Percentiles rank a stretch among this genome's conserved stretches.
Conservation (phyloP, 2,329 filamentous ascomycete genomes). For the Lasiodiplodia sp. region DNA sequence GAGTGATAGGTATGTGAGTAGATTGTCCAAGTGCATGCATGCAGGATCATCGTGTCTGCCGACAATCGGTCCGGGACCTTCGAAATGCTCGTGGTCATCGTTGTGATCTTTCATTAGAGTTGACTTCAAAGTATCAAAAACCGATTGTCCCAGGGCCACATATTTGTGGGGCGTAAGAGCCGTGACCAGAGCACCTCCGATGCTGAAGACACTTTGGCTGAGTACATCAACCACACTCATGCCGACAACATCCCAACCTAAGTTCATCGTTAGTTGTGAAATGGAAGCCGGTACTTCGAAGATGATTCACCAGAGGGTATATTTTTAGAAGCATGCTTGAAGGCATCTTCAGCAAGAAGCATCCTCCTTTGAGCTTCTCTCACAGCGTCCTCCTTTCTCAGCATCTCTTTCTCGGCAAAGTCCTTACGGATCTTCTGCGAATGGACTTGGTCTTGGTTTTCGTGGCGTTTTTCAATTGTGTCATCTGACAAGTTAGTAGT, state of each 20-base stretch:
- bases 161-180: conserved; percentile 15
- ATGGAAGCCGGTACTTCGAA: no score
- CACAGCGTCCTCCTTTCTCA: not conserved
- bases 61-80: not conserved
- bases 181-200: conserved; percentile 15
- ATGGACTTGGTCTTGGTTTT: not conserved
- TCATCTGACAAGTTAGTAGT: not conserved
- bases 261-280: not conserved
- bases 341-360: conserved; percentile 16
- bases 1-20: not conserved
- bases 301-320: not conserved
- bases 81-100: not conserved
- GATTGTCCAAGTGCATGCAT: conserved; percentile 1
- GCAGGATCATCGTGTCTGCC: conserved; percentile 4
- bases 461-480: conserved; percentile 7
- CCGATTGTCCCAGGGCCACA: conserved; percentile 2
- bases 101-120: not conserved
- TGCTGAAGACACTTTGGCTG: conserved; percentile 12
- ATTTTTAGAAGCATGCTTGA: conserved; percentile 15
- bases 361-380: conserved; percentile 8
- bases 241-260: conserved; percentile 11
- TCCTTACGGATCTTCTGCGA: not conserved
- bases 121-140: not conserved
- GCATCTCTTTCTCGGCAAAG: not conserved
- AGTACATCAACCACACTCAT: conserved; percentile 13